Conservation (phyloP, 176 grass and related monocot genomes). For the Oryza australiensis region DNA sequence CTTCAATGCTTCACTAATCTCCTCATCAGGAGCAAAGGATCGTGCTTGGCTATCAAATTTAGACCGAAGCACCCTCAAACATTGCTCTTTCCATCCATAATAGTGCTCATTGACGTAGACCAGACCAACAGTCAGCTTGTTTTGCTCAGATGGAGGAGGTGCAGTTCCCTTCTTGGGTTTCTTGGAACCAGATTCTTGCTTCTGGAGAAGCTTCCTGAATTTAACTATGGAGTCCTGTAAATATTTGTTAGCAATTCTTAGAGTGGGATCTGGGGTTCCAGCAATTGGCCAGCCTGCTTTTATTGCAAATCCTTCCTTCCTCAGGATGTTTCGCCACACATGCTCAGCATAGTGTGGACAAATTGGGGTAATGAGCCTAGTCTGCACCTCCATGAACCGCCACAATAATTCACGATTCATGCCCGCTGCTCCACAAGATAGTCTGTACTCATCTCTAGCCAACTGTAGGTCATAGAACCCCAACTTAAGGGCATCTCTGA, state of each 20-base stretch:
- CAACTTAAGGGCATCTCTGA: constrained; percentile 72
- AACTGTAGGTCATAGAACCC: constrained; percentile 84
- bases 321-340: constrained; percentile 62
- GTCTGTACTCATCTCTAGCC: constrained; percentile 75
- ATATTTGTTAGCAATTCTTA: constrained; percentile 65
- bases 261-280: constrained; percentile 41
- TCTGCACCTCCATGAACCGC: constrained; percentile 73
- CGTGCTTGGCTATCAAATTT: constrained; percentile 39
- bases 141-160: constrained; percentile 24
- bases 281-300: constrained; percentile 71
- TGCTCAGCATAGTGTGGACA: constrained; percentile 76
- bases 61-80: constrained; percentile 52
- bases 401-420: constrained; percentile 68
- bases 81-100: constrained; percentile 75
- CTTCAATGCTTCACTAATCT: constrained; percentile 54
- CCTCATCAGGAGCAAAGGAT: constrained; percentile 57
- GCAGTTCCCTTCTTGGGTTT: constrained; percentile 61
- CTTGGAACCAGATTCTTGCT: constrained; percentile 56
- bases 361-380: constrained; percentile 56
- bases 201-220: constrained; percentile 68
- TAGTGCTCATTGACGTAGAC: constrained; percentile 68
- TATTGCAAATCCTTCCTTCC: constrained; percentile 60
- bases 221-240: constrained; percentile 61
- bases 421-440: constrained; percentile 62
- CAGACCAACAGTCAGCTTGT: constrained; percentile 48